These are phyloP conservation scores for Coemansia sp. DNA, from an alignment of 192 early-diverging fungal species.

Conservation along the genomic window DNA sequence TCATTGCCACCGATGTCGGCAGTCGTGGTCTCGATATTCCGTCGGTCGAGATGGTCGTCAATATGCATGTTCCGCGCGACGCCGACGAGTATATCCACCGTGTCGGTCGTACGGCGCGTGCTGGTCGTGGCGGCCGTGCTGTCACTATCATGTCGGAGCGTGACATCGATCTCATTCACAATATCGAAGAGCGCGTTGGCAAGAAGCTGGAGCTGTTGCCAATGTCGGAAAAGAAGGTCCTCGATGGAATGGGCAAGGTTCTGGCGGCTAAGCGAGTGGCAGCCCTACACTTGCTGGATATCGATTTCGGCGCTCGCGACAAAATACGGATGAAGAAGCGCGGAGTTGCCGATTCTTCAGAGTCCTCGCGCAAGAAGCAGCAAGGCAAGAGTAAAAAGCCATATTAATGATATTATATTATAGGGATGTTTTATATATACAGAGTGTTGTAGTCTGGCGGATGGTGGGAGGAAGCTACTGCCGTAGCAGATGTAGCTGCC, in stretches of 20 bases:
- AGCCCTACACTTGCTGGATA: constrained; percentile 44
- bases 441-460: constrained; percentile 2
- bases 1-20: constrained; percentile 97
- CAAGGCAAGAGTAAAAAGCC: constrained; percentile 4
- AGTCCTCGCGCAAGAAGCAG: too few species aligned
- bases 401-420: background rate
- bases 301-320: constrained; percentile 54
- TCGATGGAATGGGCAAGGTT: constrained; percentile 87
- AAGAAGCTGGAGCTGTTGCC: constrained; percentile 79
- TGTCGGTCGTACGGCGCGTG: constrained; percentile 97
- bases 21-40: constrained; percentile 98
- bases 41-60: constrained; percentile 88
- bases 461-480: background rate
- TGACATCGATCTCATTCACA: constrained; percentile 86
- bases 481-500: constrained; percentile 18
- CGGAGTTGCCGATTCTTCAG: background rate
- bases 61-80: constrained; percentile 95
- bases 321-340: constrained; percentile 40
- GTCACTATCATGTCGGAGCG: constrained; percentile 85
- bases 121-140: constrained; percentile 88
- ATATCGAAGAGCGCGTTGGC: constrained; percentile 87
- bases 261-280: constrained; percentile 87
- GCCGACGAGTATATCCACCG: constrained; percentile 98
- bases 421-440: background rate
- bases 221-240: constrained; percentile 79